Evolutionary conservation across 805 yeast species (phyloP).

Genomic region (Candida ortonii): DNA sequence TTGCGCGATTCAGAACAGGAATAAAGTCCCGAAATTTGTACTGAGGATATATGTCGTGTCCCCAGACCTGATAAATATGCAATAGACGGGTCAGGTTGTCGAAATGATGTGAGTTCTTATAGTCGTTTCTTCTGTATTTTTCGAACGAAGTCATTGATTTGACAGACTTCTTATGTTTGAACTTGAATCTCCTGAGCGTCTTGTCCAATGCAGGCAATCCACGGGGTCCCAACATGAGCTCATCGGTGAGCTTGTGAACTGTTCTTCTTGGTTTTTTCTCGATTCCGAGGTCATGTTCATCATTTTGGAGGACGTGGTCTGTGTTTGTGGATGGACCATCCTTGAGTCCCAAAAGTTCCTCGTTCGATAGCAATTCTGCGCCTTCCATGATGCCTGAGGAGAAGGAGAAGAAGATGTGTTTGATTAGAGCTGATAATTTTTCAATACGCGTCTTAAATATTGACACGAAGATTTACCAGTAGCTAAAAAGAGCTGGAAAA

Average conservation of each 20-base stretch:
- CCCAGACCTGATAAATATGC: conserved; percentile 69
- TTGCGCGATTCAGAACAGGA: conserved; percentile 48
- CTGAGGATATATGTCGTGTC: conserved; percentile 72
- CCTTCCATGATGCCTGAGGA: conserved; percentile 1
- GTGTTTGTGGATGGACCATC: conserved; percentile 10
- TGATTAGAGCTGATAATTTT: no score
- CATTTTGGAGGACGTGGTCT: no score
- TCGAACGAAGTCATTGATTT: conserved; percentile 26
- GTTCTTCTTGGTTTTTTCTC: conserved; percentile 25
- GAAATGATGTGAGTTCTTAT: conserved; percentile 41
- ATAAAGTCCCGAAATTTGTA: conserved; percentile 74
- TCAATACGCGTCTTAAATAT: no score
- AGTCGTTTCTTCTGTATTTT: conserved; percentile 16
- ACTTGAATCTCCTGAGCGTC: conserved; percentile 34
- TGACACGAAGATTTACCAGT: no score
- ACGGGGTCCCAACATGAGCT: conserved; percentile 45
- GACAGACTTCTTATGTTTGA: conserved; percentile 25
- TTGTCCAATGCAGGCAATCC: conserved; percentile 56
- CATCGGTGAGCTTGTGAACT: conserved; percentile 49
- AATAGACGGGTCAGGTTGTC: conserved; percentile 49
- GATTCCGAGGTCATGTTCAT: no score
- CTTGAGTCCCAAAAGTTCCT: conserved; percentile 28
- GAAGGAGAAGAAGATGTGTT: no score
- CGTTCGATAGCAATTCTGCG: conserved; percentile 26
- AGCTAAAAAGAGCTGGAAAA: no score